Conservation (phyloP, 2,329 filamentous ascomycete species). For the Phyllosticta citribraziliensis region DNA sequence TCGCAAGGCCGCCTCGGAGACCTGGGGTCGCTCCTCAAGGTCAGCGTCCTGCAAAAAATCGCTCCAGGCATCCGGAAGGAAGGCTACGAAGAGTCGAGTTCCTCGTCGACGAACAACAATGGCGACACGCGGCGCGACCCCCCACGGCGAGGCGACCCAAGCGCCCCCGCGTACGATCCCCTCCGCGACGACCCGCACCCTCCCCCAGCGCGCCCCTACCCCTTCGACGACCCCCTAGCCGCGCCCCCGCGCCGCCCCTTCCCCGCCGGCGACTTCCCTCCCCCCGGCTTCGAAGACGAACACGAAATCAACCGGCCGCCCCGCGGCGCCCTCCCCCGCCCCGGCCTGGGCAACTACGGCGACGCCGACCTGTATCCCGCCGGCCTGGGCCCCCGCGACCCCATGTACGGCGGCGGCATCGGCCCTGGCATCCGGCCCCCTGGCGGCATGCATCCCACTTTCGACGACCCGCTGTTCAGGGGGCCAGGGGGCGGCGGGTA, state of each 20-base stretch:
- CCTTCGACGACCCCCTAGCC: slow-evolving; percentile 59
- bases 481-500: slow-evolving; percentile 42
- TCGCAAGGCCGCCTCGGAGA: slow-evolving; percentile 58
- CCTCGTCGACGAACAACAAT: slow-evolving; percentile 20
- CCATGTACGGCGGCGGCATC: slow-evolving; percentile 56
- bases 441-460: slow-evolving; percentile 89
- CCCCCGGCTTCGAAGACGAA: slow-evolving; percentile 89
- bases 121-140: slow-evolving; percentile 31
- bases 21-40: slow-evolving; percentile 62
- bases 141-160: slow-evolving; percentile 26
- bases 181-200: slow-evolving; percentile 41
- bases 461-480: slow-evolving; percentile 79
- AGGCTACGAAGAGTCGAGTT: slow-evolving; percentile 56
- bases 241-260: slow-evolving; percentile 49
- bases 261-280: slow-evolving; percentile 66
- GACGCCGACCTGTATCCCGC: slow-evolving; percentile 82
- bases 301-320: slow-evolving; percentile 67
- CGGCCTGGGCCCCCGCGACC: slow-evolving; percentile 76
- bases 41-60: slow-evolving; percentile 74
- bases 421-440: slow-evolving; percentile 48
- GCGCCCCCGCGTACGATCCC: slow-evolving; percentile 27
- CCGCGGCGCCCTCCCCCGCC: slow-evolving; percentile 43
- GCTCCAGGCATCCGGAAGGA: slow-evolving; percentile 67
- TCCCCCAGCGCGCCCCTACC: slow-evolving; percentile 55
- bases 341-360: slow-evolving; percentile 59